phyloP scores from a whole-genome alignment of 129 eudicot species.

The Ambrosia artemisiifolia region DNA sequence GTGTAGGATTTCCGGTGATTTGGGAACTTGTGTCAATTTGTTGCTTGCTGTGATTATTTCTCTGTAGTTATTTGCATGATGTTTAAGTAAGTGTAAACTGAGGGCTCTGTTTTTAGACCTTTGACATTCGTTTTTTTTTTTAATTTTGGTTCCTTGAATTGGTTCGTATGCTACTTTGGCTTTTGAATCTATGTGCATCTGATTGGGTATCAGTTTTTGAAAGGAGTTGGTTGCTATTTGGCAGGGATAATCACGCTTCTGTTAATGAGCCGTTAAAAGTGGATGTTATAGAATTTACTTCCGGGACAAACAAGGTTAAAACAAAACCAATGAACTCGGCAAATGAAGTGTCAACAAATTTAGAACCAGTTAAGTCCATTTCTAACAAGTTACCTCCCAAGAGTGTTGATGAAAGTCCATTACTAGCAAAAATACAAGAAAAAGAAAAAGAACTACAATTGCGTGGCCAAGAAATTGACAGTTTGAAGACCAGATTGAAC shows the following conservation, averaged over 20 bases:
- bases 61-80: not conserved
- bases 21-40: not conserved
- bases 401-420: constrained; percentile 10
- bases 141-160: not conserved
- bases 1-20: too few species aligned
- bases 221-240: constrained; percentile 3
- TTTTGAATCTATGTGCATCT: not conserved
- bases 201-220: not conserved
- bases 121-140: not conserved
- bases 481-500: constrained; percentile 21
- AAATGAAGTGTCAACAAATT: not conserved
- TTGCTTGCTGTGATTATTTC: not conserved
- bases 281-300: not conserved
- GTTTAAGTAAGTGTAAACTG: not conserved
- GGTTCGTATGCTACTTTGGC: not conserved
- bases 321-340: not conserved
- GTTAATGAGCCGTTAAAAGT: constrained; percentile 2
- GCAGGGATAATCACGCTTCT: constrained; percentile 25
- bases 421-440: constrained; percentile 15
- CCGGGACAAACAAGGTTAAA: constrained; percentile 11
- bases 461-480: constrained; percentile 16
- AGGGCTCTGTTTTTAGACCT: not conserved
- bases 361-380: constrained; percentile 4
- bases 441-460: constrained; percentile 22
- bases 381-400: constrained; percentile 10